A percentile compares a stretch with the other conserved stretches of the same genome.
phyloP scores from a whole-genome alignment of 2,329 filamentous ascomycete genomes.

The Paramyrothecium sp. region DNA sequence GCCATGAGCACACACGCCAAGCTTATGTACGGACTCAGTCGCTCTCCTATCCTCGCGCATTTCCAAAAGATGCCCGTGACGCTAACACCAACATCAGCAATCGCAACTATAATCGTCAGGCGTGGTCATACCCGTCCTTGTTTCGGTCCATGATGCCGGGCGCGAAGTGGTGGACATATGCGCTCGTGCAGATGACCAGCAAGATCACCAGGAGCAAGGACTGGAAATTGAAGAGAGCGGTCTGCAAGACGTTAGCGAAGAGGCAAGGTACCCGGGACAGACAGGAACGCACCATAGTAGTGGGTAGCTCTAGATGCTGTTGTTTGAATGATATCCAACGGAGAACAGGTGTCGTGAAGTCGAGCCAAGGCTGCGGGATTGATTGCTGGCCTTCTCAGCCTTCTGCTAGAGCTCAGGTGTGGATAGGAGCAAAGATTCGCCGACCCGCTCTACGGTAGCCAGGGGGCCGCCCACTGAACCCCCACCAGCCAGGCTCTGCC shows the following conservation, averaged over 20 bases:
- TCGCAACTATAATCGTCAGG: not conserved
- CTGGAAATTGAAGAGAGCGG: constrained; percentile 98
- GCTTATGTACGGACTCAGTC: constrained; percentile 92
- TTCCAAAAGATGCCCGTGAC: constrained; percentile 93
- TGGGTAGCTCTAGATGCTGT: not conserved
- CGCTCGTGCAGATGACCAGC: constrained; percentile 91
- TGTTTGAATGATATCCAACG: not conserved
- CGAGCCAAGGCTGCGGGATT: not conserved
- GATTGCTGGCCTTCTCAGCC: constrained; percentile 8
- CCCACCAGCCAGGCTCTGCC: constrained; percentile 1
- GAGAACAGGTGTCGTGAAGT: constrained; percentile 4
- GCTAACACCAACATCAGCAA: constrained; percentile 36
- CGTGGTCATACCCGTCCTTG: constrained; percentile 72
- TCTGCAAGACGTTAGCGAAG: constrained; percentile 47
- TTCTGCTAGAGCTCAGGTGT: constrained; percentile 22
- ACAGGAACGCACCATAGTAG: constrained; percentile 23
- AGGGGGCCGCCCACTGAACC: constrained; percentile 11
- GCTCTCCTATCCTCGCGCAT: constrained; percentile 85
- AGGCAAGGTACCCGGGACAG: not conserved
- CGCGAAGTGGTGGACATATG: constrained; percentile 88
- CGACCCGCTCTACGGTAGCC: constrained; percentile 23
- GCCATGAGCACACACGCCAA: constrained; percentile 94
- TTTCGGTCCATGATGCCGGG: constrained; percentile 89
- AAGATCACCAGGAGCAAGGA: constrained; percentile 92
- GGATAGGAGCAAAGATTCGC: constrained; percentile 37